Base-by-base conservation (phyloP, 345 rosid species). In the Populus ilicifolia region DNA sequence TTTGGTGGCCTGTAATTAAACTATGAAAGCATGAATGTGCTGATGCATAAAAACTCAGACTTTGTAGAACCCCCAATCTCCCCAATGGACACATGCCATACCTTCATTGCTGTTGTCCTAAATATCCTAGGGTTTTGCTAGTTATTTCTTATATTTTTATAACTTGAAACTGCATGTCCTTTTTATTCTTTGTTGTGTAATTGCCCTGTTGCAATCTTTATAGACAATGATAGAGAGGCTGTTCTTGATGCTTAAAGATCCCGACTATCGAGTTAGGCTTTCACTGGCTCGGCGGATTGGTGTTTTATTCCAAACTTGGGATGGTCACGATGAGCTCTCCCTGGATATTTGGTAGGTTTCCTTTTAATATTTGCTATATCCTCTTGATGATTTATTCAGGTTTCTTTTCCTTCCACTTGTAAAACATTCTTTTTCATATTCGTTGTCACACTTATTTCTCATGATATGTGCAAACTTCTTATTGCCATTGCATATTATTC, bases 241-340 rank as follows among this genome's bases (percentile, higher is more conserved):
- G 75, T 77, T 95, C 62, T 80, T 74, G 70, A 83, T 91, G 88
- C 89, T 95, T 61, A 89, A 72, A 69, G 97, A 95, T 90, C 89
- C 93, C 80, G 97, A 93, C 83, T 95, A 89, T 86, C 92, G 97
- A 80, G 99, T 93, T 75, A 85, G 99, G 85, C 80, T 88, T 78
- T 87, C 82, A 62, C 78, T 91, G 80, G 93, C 90, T 59, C 88
- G 85, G 80, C 76, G 82, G 50, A 90, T 95, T 85, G 92, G 90
- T 80, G 87, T 93, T 88, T 92, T 95, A 29, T 93, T 95, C 83
- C 93, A 93, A 81, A 95, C 98, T 69, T 95, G 99, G 98, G 99
- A 95, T 79, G 99, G 99, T 20, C 99, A 95, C 77, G 90, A 83
- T 81, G 98, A 91, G 73, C 90, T 95, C 77, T 93, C 93, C 76